These are phyloP conservation scores for Yamadazyma trypodendri DNA, from an alignment of 1,139 yeast genomes.

Conservation along the genomic window DNA sequence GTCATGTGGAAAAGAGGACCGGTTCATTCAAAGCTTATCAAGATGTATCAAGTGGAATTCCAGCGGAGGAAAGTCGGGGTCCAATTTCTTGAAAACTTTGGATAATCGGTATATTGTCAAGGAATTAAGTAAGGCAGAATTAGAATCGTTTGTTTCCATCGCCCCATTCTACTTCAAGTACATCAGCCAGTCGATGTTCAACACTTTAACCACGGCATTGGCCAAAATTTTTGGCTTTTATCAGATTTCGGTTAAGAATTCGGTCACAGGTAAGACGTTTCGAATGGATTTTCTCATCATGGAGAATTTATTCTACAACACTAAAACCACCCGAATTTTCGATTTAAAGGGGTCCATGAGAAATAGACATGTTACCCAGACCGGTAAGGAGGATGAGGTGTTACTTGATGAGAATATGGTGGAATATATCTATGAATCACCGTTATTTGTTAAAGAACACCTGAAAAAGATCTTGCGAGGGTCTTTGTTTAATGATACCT, in stretches of 20 bases:
- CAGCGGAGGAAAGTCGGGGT: slow-evolving; percentile 94
- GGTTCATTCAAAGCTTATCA: slow-evolving; percentile 83
- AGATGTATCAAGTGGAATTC: slow-evolving; percentile 96
- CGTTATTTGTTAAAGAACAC: slow-evolving; percentile 90
- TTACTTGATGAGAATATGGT: slow-evolving; percentile 96
- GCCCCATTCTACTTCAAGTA: slow-evolving; percentile 97
- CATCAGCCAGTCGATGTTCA: slow-evolving; percentile 92
- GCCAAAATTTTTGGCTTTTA: slow-evolving; percentile 96
- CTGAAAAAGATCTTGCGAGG: slow-evolving; percentile 84
- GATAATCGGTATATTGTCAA: slow-evolving; percentile 90
- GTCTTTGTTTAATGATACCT: slow-evolving; percentile 90
- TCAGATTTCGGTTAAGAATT: slow-evolving; percentile 84
- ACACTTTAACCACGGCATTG: slow-evolving; percentile 88
- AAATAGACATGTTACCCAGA: slow-evolving; percentile 92
- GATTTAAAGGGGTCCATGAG: slow-evolving; percentile 98
- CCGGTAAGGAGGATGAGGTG: slow-evolving; percentile 94
- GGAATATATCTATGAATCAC: slow-evolving; percentile 94
- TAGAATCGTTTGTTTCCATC: slow-evolving; percentile 90
- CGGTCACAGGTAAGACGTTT: slow-evolving; percentile 69
- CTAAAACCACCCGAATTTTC: slow-evolving; percentile 81
- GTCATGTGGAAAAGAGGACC: slow-evolving; percentile 75
- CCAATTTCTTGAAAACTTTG: slow-evolving; percentile 85
- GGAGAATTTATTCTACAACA: slow-evolving; percentile 91
- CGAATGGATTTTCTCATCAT: slow-evolving; percentile 90
- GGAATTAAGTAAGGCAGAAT: slow-evolving; percentile 82